Evolutionary conservation across 23 red algal species (phyloP).

Genomic region (Gracilaria vermiculophylla): DNA sequence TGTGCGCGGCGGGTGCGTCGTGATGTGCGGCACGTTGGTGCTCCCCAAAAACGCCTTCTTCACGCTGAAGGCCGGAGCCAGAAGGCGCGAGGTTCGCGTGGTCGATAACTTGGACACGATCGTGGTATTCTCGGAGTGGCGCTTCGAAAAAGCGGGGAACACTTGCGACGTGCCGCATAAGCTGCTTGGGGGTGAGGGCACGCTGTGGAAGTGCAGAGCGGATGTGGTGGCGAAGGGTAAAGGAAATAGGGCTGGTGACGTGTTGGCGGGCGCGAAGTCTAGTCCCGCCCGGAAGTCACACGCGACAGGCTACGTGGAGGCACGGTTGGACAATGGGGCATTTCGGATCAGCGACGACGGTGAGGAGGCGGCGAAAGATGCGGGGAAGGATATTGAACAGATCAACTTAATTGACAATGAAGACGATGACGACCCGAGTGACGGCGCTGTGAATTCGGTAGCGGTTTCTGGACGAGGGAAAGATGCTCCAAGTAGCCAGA

Average conservation of each 20-base stretch:
- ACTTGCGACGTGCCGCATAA: not conserved
- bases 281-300: not conserved
- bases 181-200: not conserved
- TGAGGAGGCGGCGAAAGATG: no score
- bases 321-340: no score
- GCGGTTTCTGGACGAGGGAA: no score
- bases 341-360: no score
- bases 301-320: not conserved
- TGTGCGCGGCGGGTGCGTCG: not conserved
- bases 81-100: conserved; percentile 1
- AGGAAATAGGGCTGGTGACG: not conserved
- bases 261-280: not conserved
- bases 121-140: conserved; percentile 68
- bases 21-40: conserved; percentile 24
- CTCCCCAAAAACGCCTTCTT: conserved; percentile 53
- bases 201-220: not conserved
- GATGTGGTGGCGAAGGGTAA: not conserved
- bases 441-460: no score
- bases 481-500: not conserved
- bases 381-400: no score
- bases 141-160: not conserved
- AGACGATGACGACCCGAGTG: no score
- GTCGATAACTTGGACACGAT: conserved; percentile 58
- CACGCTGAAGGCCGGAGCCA: conserved; percentile 10
- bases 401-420: no score